phyloP scores from a whole-genome alignment of 1,139 yeast genomes.

The Taiozyma sp. region DNA sequence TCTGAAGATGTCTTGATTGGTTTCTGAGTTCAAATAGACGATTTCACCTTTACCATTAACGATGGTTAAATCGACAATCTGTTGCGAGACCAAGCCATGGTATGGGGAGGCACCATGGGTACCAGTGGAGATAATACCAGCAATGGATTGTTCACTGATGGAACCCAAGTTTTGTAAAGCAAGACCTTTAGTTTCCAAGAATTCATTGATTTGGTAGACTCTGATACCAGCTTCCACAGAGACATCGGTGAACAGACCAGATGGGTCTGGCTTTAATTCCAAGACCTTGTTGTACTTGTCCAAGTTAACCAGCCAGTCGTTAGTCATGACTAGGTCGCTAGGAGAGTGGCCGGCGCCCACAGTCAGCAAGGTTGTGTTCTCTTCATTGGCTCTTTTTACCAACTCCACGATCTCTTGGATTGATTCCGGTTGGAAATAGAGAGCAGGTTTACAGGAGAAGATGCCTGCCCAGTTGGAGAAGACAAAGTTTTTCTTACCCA shows the following conservation, averaged over 20 bases:
- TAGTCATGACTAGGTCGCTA: conserved; percentile 82
- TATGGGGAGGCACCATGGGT: conserved; percentile 94
- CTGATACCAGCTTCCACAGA: conserved; percentile 92
- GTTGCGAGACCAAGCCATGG: conserved; percentile 89
- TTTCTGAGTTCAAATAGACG: conserved; percentile 62
- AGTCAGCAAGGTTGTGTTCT: conserved; percentile 67
- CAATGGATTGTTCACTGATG: conserved; percentile 89
- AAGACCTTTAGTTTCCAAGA: conserved; percentile 56
- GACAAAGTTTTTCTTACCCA: conserved; percentile 24
- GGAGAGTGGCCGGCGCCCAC: conserved; percentile 98
- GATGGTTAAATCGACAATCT: conserved; percentile 71
- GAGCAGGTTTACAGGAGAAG: conserved; percentile 68
- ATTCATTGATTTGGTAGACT: conserved; percentile 70
- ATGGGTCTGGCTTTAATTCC: conserved; percentile 34
- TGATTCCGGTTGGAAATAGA: conserved; percentile 70
- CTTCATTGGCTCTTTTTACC: conserved; percentile 58
- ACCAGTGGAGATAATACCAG: conserved; percentile 93
- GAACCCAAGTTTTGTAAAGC: conserved; percentile 93
- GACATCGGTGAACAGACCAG: conserved; percentile 76
- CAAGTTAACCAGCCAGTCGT: conserved; percentile 83
- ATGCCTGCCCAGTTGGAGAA: conserved; percentile 89
- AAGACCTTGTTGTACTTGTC: conserved; percentile 65
- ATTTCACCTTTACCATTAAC: conserved; percentile 72
- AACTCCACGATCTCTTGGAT: conserved; percentile 60
- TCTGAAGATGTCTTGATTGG: conserved; percentile 65